Evolutionary conservation across 2,329 filamentous ascomycete species (phyloP), one percentile per base, ranked within the genome.

Genomic region (Penicillium brevicompactum): DNA sequence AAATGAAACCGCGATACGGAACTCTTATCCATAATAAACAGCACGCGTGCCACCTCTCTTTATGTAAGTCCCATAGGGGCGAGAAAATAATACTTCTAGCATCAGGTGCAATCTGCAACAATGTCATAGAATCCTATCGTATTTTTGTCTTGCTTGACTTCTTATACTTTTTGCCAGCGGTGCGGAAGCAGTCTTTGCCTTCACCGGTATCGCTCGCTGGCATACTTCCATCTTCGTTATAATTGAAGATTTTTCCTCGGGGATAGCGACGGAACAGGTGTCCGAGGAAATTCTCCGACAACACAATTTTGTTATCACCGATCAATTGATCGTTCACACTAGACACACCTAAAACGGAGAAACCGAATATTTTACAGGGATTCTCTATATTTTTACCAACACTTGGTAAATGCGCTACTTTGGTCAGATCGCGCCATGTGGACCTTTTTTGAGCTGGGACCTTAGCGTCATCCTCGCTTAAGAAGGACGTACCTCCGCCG

Each of bases 221-320:
- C 0, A 77, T 49, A 8, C 70, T 66, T 0, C 77, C 78, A 11
- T 73, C 62, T 4, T 68, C 68, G 13, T 74, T 75, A 30, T 78
- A 78, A 46, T 76, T 77, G 56, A 80, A 82, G 1, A 81, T 71
- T 46, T 75, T 75, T 0, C 81, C 81, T 7, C 70, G 65, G 0
- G 80, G 80, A 53, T 83, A 78, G 1, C 75, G 69, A 11, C 72
- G 72, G 1, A 82, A 63, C 4, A 83, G 70, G 2, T 67, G 68
- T 1, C 69, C 63, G 2, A 83, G 65, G 13, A 79, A 72, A 5
- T 58, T 67, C 47, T 80, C 75, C 0, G 76, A 70, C 1, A 81
- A 53, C 2, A 62, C 60, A 10, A 64, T 55, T 4, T 62, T 51
- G 18, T 51, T 52, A 9, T 62, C 52, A 0, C 31, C 41, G 5